Evolutionary conservation across 2,329 filamentous ascomycete species (phyloP), one percentile per base, ranked within the genome.

Genomic region (Penicillium sp.): DNA sequence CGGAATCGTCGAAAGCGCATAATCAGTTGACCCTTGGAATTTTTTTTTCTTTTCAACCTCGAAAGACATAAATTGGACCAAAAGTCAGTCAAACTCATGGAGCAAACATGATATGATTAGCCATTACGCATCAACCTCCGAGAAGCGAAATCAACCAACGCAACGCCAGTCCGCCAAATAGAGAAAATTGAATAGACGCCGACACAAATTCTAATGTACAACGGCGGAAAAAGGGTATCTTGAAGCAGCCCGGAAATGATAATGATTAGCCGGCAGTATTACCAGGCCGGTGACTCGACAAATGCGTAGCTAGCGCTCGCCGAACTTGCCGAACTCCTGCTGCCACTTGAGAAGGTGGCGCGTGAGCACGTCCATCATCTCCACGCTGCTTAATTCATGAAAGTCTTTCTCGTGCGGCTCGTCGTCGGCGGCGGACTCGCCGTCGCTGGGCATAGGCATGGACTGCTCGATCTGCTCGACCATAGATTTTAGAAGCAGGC

Each of bases 291-390:
- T 54, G 49, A 52, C 49, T 56, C 56, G 45, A 49, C 44, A 53
- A 49, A n/a, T n/a, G 12, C 26, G 51, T 49, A 51, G 56, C 71
- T 66, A 76, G 62, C 76, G 76, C 57, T 81, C 79, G 16, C 77
- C 77, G 56, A 75, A 77, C 59, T 79, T 79, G 41, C 79, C 79
- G 69, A 76, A 91, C 65, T 89, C 83, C 59, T 87, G 86, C 74
- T 95, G 90, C 90, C 90, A 95, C 65, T 88, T 87, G 60, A 93
- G 83, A 64, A 95, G 80, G 68, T 91, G 85, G 56, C 88, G 81
- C 56, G 88, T 92, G 69, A 95, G 73, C 62, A 85, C 81, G 69
- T 95, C 90, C 89, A 95, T 95, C 89, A 95, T 95, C 73, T 95
- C 89, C 58, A 89, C 79, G 61, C 87, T 91, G 52, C 79, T 88